These are phyloP conservation scores for Plasmodium gaboni DNA, from an alignment of 169 alveolate genomes.

Conservation along the genomic window DNA sequence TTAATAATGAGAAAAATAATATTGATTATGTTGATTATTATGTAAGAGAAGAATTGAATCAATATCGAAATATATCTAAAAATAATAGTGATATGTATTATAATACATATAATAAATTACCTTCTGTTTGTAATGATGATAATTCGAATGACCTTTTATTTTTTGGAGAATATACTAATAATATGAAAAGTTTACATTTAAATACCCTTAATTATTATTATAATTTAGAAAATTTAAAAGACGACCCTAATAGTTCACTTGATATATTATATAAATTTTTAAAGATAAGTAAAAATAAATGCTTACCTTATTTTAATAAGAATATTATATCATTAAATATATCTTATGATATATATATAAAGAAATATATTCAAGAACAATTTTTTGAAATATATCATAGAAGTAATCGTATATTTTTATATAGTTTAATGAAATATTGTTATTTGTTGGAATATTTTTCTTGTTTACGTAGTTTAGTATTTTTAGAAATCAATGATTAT, in stretches of 20 bases:
- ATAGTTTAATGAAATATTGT: slow-evolving; percentile 70
- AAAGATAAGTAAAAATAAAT: slow-evolving; percentile 14
- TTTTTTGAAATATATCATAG: slow-evolving; percentile 30
- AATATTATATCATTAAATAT: slow-evolving; percentile 49
- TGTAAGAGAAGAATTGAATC: slow-evolving; percentile 10
- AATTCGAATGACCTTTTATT: not conserved
- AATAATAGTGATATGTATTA: not conserved
- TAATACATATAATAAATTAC: not conserved
- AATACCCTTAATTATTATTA: slow-evolving; percentile 73
- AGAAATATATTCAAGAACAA: slow-evolving; percentile 65
- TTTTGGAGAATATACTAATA: not conserved
- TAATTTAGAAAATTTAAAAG: slow-evolving; percentile 40
- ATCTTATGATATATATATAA: slow-evolving; percentile 63
- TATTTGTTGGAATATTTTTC: slow-evolving; percentile 59
- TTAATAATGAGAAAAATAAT: slow-evolving; percentile 30
- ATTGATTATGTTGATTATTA: slow-evolving; percentile 69
- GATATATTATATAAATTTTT: slow-evolving; percentile 57
- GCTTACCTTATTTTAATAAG: slow-evolving; percentile 64
- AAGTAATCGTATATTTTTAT: slow-evolving; percentile 70
- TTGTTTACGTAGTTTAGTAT: slow-evolving; percentile 75
- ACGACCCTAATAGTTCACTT: slow-evolving; percentile 15
- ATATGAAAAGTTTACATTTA: slow-evolving; percentile 46
- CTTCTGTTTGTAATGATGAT: not conserved
- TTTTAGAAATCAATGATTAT: slow-evolving; percentile 71
- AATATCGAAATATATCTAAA: not conserved